Evolutionary conservation across 306 rosid species (phyloP).

Genomic region (Rosa multiflora): DNA sequence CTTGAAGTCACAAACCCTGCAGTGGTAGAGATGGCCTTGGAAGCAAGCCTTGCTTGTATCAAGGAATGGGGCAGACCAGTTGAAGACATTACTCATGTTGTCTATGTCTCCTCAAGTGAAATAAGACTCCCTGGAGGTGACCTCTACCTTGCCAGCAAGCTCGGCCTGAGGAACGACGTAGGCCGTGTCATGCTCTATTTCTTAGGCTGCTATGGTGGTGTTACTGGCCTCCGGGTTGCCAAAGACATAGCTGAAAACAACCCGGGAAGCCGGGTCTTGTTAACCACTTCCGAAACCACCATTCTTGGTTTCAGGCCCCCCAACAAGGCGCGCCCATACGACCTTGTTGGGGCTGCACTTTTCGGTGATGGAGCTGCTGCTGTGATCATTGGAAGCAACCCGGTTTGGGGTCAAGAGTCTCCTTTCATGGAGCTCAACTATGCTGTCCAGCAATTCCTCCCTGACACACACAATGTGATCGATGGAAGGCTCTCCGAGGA

Average conservation of each 20-base stretch:
- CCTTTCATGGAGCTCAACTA: conserved; percentile 86
- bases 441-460: conserved; percentile 81
- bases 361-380: conserved; percentile 97
- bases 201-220: conserved; percentile 93
- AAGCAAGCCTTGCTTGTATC: conserved; percentile 80
- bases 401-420: conserved; percentile 42
- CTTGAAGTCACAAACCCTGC: conserved; percentile 89
- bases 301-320: conserved; percentile 93
- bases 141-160: conserved; percentile 73
- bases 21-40: conserved; percentile 81
- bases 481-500: conserved; percentile 80
- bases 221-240: conserved; percentile 84
- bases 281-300: conserved; percentile 90
- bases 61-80: conserved; percentile 85
- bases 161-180: conserved; percentile 63
- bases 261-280: conserved; percentile 70
- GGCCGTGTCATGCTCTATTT: conserved; percentile 85
- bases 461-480: conserved; percentile 69
- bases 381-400: conserved; percentile 71
- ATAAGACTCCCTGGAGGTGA: conserved; percentile 90
- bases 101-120: conserved; percentile 88
- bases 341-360: conserved; percentile 97
- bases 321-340: conserved; percentile 75
- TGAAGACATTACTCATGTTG: conserved; percentile 77
- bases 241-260: conserved; percentile 97